Conservation (phyloP, 176 grass and related monocot genomes). For the Pharus latifolius region DNA sequence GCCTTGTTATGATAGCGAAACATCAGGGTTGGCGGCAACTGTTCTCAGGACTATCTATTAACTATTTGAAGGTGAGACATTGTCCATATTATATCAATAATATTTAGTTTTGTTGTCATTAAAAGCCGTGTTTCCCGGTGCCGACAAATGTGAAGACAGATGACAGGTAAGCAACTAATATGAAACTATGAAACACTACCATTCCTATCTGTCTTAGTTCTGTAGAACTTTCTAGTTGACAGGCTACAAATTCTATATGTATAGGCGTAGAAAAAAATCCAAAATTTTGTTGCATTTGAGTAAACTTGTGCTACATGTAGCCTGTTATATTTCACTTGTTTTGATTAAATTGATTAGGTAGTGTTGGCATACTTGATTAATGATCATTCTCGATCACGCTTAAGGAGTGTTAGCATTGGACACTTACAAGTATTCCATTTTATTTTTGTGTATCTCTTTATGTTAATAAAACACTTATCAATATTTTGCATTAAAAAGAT, state of each 20-base stretch:
- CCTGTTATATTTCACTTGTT: background rate
- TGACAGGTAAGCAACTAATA: background rate
- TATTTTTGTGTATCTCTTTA: background rate
- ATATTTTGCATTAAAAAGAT: too few relatives aligned
- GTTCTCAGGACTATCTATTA: constrained; percentile 92
- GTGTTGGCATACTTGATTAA: background rate
- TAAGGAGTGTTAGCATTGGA: background rate
- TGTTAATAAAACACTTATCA: background rate
- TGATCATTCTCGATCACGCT: background rate
- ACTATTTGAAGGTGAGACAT: constrained; percentile 80
- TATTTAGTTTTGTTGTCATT: background rate
- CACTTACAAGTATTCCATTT: background rate
- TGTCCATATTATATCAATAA: background rate
- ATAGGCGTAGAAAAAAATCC: background rate
- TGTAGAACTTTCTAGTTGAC: constrained; percentile 6
- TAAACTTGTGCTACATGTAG: too few relatives aligned
- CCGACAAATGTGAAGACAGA: background rate
- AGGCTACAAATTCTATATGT: background rate
- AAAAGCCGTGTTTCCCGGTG: background rate
- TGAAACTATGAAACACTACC: constrained; percentile 16
- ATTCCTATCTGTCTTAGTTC: background rate
- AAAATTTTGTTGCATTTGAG: background rate
- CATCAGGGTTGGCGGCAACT: constrained; percentile 80
- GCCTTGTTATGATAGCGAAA: constrained; percentile 54
- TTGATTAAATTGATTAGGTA: background rate